Evolutionary conservation across 2,329 filamentous ascomycete genomes (phyloP), one percentile per base, ranked within the genome.

Genomic region (Aspergillus hortae): DNA sequence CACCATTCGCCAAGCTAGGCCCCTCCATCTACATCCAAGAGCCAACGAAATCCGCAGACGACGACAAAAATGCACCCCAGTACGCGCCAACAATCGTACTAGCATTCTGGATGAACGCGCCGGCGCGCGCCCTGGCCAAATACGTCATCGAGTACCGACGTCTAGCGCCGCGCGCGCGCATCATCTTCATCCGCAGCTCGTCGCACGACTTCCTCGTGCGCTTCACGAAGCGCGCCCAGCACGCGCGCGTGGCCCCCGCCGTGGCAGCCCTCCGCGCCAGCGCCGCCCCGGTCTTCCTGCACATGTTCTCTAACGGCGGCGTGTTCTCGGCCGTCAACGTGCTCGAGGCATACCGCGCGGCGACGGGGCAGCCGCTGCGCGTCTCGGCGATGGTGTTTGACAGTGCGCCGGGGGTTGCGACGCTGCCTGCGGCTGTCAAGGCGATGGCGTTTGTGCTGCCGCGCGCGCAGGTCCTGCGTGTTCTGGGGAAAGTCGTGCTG

Each of bases 221-320:
- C 17, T 54, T 58, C 6, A 57, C 61, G 5, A 55, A 59, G 14
- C 48, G 51, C 4, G 58, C 62, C 4, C 67, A 68, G 21, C 55
- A 55, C 43, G 53, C 56, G 14, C 67, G 66, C 25, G 55, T 73
- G 36, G 55, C 59, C 10, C 69, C 75, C 1, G 68, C 67, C 7
- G 61, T 74, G 9, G 61, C 69, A 12, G 66, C 66, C 17, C 61
- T 76, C 14, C 64, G 59, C 44, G 51, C 53, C 27, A 64, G 47
- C 42, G 56, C 54, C 41, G 51, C 52, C 55, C 53, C 68, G 5
- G 61, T 68, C 9, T 67, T 75, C 27, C 56, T 79, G 7, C 77
- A 80, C 61, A 64, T 74, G 50, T 80, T 80, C 64, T 80, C 76
- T 19, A 79, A 80, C 53, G 78, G 77, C 23, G 78, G 78, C 14